Conservation (phyloP, 352 stramenopile genomes). For the Aphanomyces astaci region DNA sequence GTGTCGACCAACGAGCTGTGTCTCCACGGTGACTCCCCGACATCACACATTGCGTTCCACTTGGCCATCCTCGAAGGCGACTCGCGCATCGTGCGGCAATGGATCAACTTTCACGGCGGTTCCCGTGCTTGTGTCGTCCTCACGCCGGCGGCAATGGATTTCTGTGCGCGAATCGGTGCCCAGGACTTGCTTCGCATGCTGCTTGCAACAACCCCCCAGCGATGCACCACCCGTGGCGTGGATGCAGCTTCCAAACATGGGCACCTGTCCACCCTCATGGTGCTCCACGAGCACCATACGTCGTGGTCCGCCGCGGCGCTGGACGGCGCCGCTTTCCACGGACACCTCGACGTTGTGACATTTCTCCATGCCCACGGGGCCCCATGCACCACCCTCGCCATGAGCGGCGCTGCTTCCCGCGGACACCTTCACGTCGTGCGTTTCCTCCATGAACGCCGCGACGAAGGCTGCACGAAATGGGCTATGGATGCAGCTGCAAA, state of each 20-base stretch:
- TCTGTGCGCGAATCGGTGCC: background rate
- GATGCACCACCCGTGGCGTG: background rate
- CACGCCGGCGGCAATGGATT: background rate
- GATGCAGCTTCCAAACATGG: background rate
- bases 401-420: background rate
- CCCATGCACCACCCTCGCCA: conserved; percentile 1
- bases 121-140: background rate
- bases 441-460: background rate
- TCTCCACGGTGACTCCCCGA: background rate
- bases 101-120: background rate
- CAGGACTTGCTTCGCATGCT: background rate
- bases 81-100: background rate
- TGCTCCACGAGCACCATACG: background rate
- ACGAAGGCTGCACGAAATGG: conserved; percentile 4
- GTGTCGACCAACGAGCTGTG: background rate
- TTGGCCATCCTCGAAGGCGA: background rate
- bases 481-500: background rate
- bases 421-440: background rate
- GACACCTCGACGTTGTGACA: background rate
- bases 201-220: background rate
- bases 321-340: background rate
- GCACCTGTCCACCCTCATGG: background rate
- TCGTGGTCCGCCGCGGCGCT: background rate
- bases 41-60: background rate
- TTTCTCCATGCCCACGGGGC: background rate